Evolutionary conservation across 129 eudicot genomes (phyloP), one percentile per base, ranked within the genome.

Genomic region (Chrysanthemum seticuspe): DNA sequence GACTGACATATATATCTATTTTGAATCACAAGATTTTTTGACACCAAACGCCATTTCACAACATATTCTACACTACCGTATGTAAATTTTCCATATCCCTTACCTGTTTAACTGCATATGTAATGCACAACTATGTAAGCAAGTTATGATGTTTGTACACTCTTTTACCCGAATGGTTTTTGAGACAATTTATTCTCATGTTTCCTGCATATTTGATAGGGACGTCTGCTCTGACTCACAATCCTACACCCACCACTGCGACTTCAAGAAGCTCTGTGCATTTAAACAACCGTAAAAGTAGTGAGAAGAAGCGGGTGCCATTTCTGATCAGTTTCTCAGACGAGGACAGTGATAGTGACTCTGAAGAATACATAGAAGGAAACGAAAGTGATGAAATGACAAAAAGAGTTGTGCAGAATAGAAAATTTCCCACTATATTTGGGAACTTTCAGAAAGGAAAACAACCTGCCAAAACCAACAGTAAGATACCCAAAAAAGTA

Each of bases 281-380:
- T 8, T 75, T 69, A 27, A 75, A 71, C 68, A 73, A 83, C 54
- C 73, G 52, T 31, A 87, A 85, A 64, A 76, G 73, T 54, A 57
- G 51, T 51, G 84, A 78, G 66, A 87, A 87, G 80, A 74, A 83
- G 51, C 83, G 92, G 52, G 89, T 82, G 13, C 88, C 91, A 16
- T 84, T 90, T 79, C 89, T 90, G 68, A 90, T 90, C 67, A 90
- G 91, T 54, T 90, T 90, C 67, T 90, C 93, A 15, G 96, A 90
- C 73, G 96, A 87, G 72, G 96, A 89, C 55, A 87, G 91, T 77
- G 87, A 87, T 68, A 90, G 96, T 66, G 90, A 90, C 31, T 74
- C 81, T 73, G 94, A 87, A 76, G 84, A 85, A 65, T 14, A 54
- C 69, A 61, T 29, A 63, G 60, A 64, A 44, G 68, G 53, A 72